Conservation (phyloP, 2,329 filamentous ascomycete genomes). For the Chaetomium olivaceum region DNA sequence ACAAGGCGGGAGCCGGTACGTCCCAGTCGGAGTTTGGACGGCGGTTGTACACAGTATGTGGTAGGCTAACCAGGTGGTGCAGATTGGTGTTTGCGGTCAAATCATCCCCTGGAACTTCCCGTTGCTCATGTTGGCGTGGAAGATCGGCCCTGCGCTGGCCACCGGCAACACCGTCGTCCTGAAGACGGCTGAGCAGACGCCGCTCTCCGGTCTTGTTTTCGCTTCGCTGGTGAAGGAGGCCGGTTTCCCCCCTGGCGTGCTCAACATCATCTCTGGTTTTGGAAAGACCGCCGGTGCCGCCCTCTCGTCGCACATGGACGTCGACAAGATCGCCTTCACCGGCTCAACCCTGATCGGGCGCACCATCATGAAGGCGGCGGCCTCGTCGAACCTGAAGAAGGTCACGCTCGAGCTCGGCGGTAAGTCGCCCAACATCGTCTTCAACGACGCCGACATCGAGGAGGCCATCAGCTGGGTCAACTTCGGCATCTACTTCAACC, state of each 20-base stretch:
- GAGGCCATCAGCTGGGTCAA: conserved; percentile 78
- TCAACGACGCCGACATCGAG: conserved; percentile 75
- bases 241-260: conserved; percentile 74
- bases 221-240: conserved; percentile 69
- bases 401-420: conserved; percentile 77
- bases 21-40: no score
- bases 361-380: conserved; percentile 78
- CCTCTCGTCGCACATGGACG: conserved; percentile 72
- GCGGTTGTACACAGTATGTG: neutral
- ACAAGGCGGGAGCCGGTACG: conserved; percentile 72
- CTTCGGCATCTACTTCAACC: conserved; percentile 67
- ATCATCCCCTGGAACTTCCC: conserved; percentile 92
- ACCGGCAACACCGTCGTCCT: conserved; percentile 72
- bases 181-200: conserved; percentile 77
- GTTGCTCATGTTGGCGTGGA: conserved; percentile 79
- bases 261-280: conserved; percentile 77
- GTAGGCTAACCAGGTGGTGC: neutral
- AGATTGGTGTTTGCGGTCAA: conserved; percentile 54
- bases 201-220: conserved; percentile 67
- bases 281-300: conserved; percentile 78
- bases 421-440: conserved; percentile 80
- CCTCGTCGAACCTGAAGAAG: conserved; percentile 77
- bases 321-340: conserved; percentile 84
- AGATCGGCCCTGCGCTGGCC: conserved; percentile 73
- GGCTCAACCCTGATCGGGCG: conserved; percentile 74